Evolutionary conservation across 257 asterid species (phyloP).

Genomic region (Capsicum chinense): DNA sequence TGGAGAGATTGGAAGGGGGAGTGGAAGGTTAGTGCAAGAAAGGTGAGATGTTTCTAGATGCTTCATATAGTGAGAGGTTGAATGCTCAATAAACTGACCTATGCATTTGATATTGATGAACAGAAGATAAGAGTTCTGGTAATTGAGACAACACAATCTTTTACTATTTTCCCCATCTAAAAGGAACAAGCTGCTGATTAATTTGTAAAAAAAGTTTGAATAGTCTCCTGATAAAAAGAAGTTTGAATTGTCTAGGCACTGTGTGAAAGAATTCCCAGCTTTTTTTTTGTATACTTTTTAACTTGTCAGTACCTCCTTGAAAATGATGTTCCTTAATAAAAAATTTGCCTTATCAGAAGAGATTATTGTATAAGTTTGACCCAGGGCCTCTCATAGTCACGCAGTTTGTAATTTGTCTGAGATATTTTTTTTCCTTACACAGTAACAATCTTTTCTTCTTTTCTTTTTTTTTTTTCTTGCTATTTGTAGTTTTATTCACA

Average conservation of each 20-base stretch:
- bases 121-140: neutral
- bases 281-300: neutral
- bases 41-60: neutral
- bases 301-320: neutral
- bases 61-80: neutral
- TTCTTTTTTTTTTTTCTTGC: constrained; percentile 14
- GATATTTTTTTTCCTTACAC: neutral
- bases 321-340: neutral
- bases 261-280: neutral
- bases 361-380: constrained; percentile 2
- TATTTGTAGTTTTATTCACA: constrained; percentile 5
- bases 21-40: neutral
- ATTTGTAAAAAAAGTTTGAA: neutral
- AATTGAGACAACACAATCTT: neutral
- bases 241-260: neutral
- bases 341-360: neutral
- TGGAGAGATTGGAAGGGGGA: neutral
- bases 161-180: neutral
- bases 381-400: neutral
- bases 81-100: constrained; percentile 9
- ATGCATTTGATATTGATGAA: neutral
- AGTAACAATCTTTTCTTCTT: neutral
- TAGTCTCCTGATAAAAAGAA: neutral
- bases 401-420: neutral
- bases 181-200: neutral